Evolutionary conservation across 768 basidiomycete species (phyloP), one percentile per base, ranked within the genome.

Genomic region (Baorangia bicolor): DNA sequence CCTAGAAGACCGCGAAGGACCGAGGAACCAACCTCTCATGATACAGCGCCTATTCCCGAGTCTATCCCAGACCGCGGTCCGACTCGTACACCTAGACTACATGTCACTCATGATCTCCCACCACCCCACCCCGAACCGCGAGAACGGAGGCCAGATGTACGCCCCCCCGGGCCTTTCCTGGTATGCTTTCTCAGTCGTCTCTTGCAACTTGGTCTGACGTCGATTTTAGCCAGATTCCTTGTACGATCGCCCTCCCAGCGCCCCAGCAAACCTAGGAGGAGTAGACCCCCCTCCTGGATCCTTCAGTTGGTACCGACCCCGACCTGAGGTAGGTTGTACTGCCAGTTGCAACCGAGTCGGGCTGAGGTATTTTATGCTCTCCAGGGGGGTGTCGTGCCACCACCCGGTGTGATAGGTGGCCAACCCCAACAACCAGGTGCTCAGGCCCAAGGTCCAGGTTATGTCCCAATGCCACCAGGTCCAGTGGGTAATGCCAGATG

Each of bases 401-500:
- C 71, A 30, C 71, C 67, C 2, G 67, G 64, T 27, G 47, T 56
- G n/a, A 7, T 73, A n/a, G 58, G 49, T 18, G 58, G 49, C 2
- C 53, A 37, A 34, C 50, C 60, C 23, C 53, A 53, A 44, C 72
- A 61, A 53, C 55, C 63, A 25, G 59, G 63, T n/a, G 66, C 66
- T 31, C 60, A 40, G 16, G 64, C 53, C 27, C 59, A 61, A 40
- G 69, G 67, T 20, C 69, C 74, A 2, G 61, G 63, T 10, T 79
- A 78, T 63, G 61, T 76, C 23, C 72, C 73, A 27, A 80, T 82
- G 78, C 83, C 81, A 30, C 65, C 75, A 28, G 78, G 78, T 42
- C 84, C 83, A 39, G 85, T 86, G 58, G 69, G 83, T 77, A 2
- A 25, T 28, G 6, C 41, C 6, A 11, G 50, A 37, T 40, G 11